Conservation (phyloP, 176 grass and related monocot genomes). For the Alopecurus myosuroides region DNA sequence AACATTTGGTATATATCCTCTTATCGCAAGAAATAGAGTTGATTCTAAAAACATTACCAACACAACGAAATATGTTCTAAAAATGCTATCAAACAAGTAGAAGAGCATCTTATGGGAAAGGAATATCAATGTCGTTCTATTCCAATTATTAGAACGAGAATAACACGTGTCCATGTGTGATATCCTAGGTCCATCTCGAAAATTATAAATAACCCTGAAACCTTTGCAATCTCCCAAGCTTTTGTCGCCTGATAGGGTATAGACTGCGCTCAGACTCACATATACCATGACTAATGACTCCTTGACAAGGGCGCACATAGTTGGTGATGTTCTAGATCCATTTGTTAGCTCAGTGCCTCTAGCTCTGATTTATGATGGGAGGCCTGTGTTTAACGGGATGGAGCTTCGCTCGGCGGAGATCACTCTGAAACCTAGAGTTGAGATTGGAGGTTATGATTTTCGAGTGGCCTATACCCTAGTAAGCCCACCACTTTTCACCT, state of each 20-base stretch:
- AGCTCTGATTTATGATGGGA: constrained; percentile 62
- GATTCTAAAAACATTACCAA: not conserved
- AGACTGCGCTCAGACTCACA: constrained; percentile 9
- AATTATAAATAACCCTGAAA: constrained; percentile 33
- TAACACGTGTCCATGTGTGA: constrained; percentile 9
- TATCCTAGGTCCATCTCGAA: not conserved
- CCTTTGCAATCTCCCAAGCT: constrained; percentile 10
- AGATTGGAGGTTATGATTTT: constrained; percentile 70
- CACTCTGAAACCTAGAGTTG: constrained; percentile 48
- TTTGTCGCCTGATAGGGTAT: constrained; percentile 9
- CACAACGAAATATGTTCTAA: not conserved
- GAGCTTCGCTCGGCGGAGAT: constrained; percentile 59
- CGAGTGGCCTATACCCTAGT: constrained; percentile 78
- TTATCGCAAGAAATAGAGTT: not conserved
- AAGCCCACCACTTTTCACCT: constrained; percentile 44
- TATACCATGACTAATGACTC: constrained; percentile 62
- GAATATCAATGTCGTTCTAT: not conserved
- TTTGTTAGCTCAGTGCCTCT: constrained; percentile 43
- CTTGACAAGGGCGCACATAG: constrained; percentile 46
- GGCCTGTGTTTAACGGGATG: constrained; percentile 58
- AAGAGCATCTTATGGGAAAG: constrained; percentile 25
- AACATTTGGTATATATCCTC: not conserved
- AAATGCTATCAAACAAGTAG: constrained; percentile 35
- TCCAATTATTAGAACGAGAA: constrained; percentile 14
- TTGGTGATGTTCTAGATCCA: constrained; percentile 78